Percentiles rank a stretch among this genome's conserved stretches.
These are phyloP conservation scores for Pelargonium nanum DNA, from an alignment of 345 rosid species.

Conservation along the genomic window DNA sequence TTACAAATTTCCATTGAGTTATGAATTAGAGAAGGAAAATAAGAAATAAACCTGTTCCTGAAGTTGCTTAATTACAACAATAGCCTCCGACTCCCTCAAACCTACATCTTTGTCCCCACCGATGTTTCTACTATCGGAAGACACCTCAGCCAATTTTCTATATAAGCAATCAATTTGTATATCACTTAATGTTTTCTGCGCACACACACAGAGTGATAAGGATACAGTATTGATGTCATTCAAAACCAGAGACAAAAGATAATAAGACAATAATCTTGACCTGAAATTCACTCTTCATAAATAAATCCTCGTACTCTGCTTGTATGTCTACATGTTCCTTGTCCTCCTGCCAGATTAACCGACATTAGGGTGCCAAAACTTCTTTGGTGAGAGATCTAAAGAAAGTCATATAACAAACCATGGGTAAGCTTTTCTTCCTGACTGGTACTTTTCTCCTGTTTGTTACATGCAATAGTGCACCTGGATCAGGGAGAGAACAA, in stretches of 20 bases:
- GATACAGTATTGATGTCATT: not conserved
- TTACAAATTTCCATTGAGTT: no score
- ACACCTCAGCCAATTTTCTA: conserved; percentile 39
- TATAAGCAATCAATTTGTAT: conserved; percentile 58
- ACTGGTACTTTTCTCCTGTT: conserved; percentile 58
- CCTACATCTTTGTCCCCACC: conserved; percentile 26
- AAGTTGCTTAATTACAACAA: conserved; percentile 67
- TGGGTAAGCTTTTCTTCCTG: conserved; percentile 38
- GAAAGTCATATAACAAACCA: conserved; percentile 43
- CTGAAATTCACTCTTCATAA: conserved; percentile 54
- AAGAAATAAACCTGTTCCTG: conserved; percentile 63
- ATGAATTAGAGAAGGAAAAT: not conserved
- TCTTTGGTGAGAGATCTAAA: conserved; percentile 8
- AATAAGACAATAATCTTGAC: conserved; percentile 24
- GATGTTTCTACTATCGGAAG: conserved; percentile 3
- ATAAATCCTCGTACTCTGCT: conserved; percentile 59
- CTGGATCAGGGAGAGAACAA: conserved; percentile 57
- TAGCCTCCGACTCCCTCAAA: conserved; percentile 51
- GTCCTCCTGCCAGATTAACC: conserved; percentile 40
- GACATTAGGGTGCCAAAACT: conserved; percentile 16
- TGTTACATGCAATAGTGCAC: conserved; percentile 64
- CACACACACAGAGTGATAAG: conserved; percentile 4
- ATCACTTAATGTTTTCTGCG: conserved; percentile 48
- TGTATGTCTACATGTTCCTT: conserved; percentile 33
- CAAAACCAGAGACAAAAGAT: conserved; percentile 4